Evolutionary conservation across 176 grass and related monocot genomes (phyloP).

Genomic region (Tillandsia leiboldiana): DNA sequence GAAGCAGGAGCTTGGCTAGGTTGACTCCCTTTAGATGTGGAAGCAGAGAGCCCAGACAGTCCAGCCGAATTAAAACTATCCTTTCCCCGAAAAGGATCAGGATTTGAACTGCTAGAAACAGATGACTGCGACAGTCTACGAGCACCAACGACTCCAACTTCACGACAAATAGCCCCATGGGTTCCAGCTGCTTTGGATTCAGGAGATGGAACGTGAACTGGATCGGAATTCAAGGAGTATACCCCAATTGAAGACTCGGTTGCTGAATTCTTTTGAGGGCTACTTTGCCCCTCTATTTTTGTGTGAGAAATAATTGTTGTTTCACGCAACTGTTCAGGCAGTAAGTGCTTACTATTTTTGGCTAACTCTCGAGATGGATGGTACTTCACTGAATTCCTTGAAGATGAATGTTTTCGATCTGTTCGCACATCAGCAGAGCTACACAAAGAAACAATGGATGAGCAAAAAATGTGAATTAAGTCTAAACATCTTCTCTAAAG

Average conservation of each 20-base stretch:
- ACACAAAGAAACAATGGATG: constrained; percentile 22
- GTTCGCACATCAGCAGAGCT: constrained; percentile 32
- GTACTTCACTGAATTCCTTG: constrained; percentile 31
- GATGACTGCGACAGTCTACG: constrained; percentile 30
- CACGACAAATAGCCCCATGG: constrained; percentile 25
- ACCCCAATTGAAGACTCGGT: constrained; percentile 33
- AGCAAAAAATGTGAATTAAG: constrained; percentile 4
- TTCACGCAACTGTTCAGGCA: constrained; percentile 5
- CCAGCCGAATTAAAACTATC: constrained; percentile 25
- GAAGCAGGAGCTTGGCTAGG: constrained; percentile 27
- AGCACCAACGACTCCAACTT: constrained; percentile 33
- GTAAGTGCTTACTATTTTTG: neutral
- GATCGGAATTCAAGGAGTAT: constrained; percentile 31
- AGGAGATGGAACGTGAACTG: constrained; percentile 19
- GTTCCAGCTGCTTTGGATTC: constrained; percentile 28
- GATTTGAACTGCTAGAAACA: constrained; percentile 20
- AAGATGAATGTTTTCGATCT: constrained; percentile 25
- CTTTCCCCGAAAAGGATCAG: constrained; percentile 24
- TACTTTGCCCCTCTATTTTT: constrained; percentile 30
- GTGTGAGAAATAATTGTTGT: constrained; percentile 15
- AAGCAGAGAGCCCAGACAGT: constrained; percentile 25
- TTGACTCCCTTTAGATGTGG: constrained; percentile 38
- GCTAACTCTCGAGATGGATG: constrained; percentile 12
- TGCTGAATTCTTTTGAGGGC: constrained; percentile 30
- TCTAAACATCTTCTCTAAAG: neutral